Conservation (phyloP, 192 early-diverging fungal species). For the Allomyces macrogynus region DNA sequence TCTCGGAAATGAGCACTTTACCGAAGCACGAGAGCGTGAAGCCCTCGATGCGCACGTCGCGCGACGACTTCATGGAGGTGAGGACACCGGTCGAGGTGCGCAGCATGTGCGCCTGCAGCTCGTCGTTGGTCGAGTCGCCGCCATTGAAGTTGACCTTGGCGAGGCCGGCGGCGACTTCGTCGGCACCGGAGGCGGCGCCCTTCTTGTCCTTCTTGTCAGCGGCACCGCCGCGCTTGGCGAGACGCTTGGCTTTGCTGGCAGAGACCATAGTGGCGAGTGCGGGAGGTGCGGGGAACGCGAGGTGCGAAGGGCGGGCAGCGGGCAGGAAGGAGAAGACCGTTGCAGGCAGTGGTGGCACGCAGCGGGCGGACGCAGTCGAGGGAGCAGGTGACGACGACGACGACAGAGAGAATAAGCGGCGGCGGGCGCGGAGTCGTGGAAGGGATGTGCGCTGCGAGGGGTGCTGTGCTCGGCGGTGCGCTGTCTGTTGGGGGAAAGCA, state of each 20-base stretch:
- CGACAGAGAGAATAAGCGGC: too few relatives aligned
- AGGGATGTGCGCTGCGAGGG: too few relatives aligned
- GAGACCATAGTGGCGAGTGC: background rate
- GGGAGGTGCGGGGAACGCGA: too few relatives aligned
- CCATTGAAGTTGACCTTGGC: background rate
- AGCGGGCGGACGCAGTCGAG: too few relatives aligned
- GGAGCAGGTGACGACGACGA: too few relatives aligned
- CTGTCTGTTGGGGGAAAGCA: too few relatives aligned
- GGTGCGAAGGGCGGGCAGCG: too few relatives aligned
- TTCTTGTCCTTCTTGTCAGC: background rate
- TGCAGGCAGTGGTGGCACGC: too few relatives aligned
- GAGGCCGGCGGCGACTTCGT: background rate
- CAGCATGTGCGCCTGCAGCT: constrained; percentile 50
- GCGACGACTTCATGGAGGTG: constrained; percentile 66
- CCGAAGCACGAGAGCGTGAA: constrained; percentile 88
- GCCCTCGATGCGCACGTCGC: constrained; percentile 90
- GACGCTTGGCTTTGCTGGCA: background rate
- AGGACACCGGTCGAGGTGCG: constrained; percentile 80
- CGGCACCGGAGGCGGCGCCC: background rate
- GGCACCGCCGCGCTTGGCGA: background rate
- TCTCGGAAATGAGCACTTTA: constrained; percentile 80
- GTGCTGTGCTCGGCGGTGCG: too few relatives aligned
- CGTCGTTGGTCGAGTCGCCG: constrained; percentile 18
- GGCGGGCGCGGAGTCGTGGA: too few relatives aligned
- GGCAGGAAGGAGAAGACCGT: too few relatives aligned